These are phyloP conservation scores for Leucogyrophana mollusca DNA, from an alignment of 768 basidiomycete species.

Conservation along the genomic window DNA sequence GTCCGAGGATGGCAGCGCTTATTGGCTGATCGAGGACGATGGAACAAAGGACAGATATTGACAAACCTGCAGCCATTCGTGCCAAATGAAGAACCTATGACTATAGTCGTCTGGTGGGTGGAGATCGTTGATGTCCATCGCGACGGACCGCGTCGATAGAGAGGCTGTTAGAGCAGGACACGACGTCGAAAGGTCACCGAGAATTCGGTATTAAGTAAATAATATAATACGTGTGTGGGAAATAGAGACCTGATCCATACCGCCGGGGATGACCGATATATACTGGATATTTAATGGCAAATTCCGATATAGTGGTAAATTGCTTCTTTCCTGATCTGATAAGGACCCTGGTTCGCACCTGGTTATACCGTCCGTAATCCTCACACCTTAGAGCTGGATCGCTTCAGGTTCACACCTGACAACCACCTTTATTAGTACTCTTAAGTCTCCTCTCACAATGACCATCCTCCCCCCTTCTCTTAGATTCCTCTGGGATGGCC, in stretches of 20 bases:
- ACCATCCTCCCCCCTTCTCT: conserved; percentile 20
- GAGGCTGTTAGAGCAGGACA: neutral
- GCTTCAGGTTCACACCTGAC: neutral
- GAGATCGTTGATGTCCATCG: conserved; percentile 58
- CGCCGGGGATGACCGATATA: neutral
- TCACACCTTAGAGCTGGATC: neutral
- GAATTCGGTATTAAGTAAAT: too few relatives aligned
- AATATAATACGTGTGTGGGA: conserved; percentile 31
- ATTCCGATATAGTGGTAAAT: too few relatives aligned
- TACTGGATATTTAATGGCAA: too few relatives aligned
- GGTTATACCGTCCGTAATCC: conserved; percentile 1
- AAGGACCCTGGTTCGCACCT: neutral
- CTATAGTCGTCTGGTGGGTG: conserved; percentile 82
- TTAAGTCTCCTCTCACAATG: neutral
- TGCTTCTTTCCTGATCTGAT: too few relatives aligned
- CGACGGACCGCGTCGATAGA: neutral
- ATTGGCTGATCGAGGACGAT: neutral
- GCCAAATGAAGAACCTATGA: conserved; percentile 86
- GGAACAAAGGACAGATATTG: neutral
- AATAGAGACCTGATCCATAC: conserved; percentile 6
- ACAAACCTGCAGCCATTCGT: conserved; percentile 81
- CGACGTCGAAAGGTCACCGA: neutral
- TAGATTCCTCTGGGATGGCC: conserved; percentile 29
- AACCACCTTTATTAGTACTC: neutral
- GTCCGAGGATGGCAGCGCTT: conserved; percentile 2